Conservation (phyloP, 495 filamentous ascomycete genomes). For the Aspergillus sclerotioniger region DNA sequence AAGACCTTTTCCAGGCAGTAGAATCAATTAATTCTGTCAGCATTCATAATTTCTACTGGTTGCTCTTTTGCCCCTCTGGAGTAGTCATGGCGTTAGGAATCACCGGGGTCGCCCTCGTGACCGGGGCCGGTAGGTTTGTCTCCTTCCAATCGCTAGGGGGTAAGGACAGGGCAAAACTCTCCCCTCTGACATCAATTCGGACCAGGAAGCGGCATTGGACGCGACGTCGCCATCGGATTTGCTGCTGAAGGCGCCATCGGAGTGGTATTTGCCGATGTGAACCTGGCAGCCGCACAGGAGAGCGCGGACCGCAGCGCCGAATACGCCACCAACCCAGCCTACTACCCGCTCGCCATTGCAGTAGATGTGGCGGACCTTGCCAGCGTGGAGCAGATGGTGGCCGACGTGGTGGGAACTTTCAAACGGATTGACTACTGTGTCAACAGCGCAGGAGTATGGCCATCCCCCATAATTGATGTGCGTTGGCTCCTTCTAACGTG, state of each 20-base stretch:
- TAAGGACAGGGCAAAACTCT: too few relatives aligned
- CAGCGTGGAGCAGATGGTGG: conserved; percentile 25
- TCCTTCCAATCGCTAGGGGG: too few relatives aligned
- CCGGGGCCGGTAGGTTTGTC: background rate
- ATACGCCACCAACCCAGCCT: conserved; percentile 21
- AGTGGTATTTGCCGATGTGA: conserved; percentile 27
- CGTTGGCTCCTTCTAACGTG: background rate
- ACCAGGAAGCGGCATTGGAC: conserved; percentile 8
- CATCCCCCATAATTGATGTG: background rate
- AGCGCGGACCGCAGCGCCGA: conserved; percentile 22
- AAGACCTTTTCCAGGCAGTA: too few relatives aligned
- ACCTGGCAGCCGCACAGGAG: conserved; percentile 11
- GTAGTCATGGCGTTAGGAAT: conserved; percentile 9
- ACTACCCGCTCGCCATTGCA: conserved; percentile 13
- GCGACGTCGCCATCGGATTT: background rate
- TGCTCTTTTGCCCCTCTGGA: too few relatives aligned
- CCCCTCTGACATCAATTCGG: too few relatives aligned
- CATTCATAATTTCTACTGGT: too few relatives aligned
- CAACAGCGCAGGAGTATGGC: conserved; percentile 31
- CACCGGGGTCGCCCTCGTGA: background rate
- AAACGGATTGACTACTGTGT: conserved; percentile 33
- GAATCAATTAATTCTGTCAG: too few relatives aligned
- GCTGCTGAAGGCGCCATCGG: conserved; percentile 1
- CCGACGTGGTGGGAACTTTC: conserved; percentile 19
- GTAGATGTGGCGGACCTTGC: conserved; percentile 27